phyloP scores from a whole-genome alignment of 1,284 basidiomycete genomes.

The Ustilago tritici region DNA sequence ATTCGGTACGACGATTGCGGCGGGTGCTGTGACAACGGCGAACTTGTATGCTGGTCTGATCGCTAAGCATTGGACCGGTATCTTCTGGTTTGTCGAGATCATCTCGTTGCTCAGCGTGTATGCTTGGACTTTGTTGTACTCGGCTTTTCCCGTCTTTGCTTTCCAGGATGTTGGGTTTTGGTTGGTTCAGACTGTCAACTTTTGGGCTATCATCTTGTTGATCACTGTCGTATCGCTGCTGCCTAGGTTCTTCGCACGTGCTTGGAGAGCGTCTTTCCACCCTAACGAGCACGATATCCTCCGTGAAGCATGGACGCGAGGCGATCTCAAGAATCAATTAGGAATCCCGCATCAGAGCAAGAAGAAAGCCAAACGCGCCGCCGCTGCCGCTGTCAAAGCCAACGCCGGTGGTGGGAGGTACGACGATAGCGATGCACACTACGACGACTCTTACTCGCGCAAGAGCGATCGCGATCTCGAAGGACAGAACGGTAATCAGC shows the following conservation, averaged over 20 bases:
- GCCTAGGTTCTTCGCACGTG: slow-evolving; percentile 57
- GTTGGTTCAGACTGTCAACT: slow-evolving; percentile 57
- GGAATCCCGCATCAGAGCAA: slow-evolving; percentile 46
- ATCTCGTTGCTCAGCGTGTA: slow-evolving; percentile 61
- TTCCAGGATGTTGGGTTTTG: slow-evolving; percentile 56
- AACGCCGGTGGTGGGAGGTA: neutral
- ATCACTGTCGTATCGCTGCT: slow-evolving; percentile 57
- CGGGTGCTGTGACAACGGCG: slow-evolving; percentile 85
- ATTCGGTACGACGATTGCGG: slow-evolving; percentile 91
- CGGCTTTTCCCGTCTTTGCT: slow-evolving; percentile 50
- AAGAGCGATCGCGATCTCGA: slow-evolving; percentile 38
- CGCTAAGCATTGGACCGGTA: slow-evolving; percentile 53
- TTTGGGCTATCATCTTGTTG: slow-evolving; percentile 59
- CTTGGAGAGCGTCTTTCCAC: slow-evolving; percentile 55
- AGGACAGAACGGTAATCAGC: slow-evolving; percentile 26
- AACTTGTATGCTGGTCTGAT: slow-evolving; percentile 72
- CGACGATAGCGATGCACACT: slow-evolving; percentile 10
- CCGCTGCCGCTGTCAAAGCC: slow-evolving; percentile 11
- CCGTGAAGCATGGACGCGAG: slow-evolving; percentile 61
- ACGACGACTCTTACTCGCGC: slow-evolving; percentile 19
- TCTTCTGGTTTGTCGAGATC: slow-evolving; percentile 61
- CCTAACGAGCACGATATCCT: slow-evolving; percentile 62
- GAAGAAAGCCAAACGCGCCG: slow-evolving; percentile 33
- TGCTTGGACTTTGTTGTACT: slow-evolving; percentile 61
- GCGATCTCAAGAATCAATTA: slow-evolving; percentile 61